Evolutionary conservation across 345 rosid genomes (phyloP).

Genomic region (Melaleuca quinquenervia): DNA sequence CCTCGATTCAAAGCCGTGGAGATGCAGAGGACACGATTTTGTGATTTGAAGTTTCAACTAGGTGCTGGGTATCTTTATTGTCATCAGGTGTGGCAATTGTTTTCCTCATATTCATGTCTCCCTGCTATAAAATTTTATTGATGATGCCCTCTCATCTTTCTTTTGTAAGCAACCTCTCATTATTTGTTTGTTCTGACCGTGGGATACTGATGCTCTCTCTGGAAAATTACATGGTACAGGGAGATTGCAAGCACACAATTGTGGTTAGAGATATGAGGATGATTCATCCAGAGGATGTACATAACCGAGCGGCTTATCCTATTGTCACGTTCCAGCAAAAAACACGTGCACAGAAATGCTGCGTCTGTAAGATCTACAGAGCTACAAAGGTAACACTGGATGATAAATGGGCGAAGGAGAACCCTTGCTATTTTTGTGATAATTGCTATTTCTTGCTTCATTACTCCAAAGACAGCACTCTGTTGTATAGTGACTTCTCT

Average conservation of each 20-base stretch:
- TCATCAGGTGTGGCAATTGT: conserved; percentile 50
- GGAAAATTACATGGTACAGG: conserved; percentile 24
- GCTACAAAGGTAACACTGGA: conserved; percentile 50
- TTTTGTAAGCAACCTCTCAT: not conserved
- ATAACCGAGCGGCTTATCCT: conserved; percentile 61
- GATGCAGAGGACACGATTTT: conserved; percentile 55
- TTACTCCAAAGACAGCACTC: conserved; percentile 22
- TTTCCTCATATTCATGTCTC: not conserved
- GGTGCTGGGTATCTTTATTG: conserved; percentile 85
- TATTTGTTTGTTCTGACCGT: not conserved
- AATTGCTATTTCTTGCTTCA: conserved; percentile 60
- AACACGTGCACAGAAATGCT: conserved; percentile 44
- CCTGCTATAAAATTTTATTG: not conserved
- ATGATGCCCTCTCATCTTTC: not conserved
- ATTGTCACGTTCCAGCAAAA: conserved; percentile 35
- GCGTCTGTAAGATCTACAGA: conserved; percentile 47
- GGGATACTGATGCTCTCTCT: not conserved
- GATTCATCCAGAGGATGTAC: conserved; percentile 64
- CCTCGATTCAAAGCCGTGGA: conserved; percentile 44
- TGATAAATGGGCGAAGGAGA: conserved; percentile 62
- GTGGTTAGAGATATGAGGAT: conserved; percentile 81
- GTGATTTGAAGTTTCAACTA: conserved; percentile 61
- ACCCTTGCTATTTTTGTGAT: conserved; percentile 73
- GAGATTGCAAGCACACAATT: conserved; percentile 78
- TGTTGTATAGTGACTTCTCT: conserved; percentile 26